Percentiles rank a stretch among this genome's conserved stretches.
Conservation (phyloP, 495 filamentous ascomycete genomes). For the Penicillium waksmanii region DNA sequence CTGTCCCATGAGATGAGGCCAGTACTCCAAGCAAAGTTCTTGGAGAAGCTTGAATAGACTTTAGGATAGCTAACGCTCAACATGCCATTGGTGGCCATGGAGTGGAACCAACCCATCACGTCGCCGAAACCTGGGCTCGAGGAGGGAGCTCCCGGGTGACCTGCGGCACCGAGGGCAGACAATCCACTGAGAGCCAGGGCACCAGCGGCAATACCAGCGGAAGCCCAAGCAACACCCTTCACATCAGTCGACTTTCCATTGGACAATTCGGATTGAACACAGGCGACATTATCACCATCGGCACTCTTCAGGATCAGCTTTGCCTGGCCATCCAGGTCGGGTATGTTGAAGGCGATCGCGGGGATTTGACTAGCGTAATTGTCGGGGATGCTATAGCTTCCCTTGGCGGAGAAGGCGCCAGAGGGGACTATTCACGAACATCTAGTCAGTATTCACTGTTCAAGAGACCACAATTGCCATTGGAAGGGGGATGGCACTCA, state of each 20-base stretch:
- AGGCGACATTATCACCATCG: slow-evolving; percentile 70
- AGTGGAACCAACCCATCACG: slow-evolving; percentile 89
- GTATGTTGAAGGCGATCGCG: slow-evolving; percentile 86
- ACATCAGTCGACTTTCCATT: slow-evolving; percentile 84
- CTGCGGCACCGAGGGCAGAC: slow-evolving; percentile 68
- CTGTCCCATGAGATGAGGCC: slow-evolving; percentile 80
- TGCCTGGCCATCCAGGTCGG: slow-evolving; percentile 87
- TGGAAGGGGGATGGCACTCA: slow-evolving; percentile 42
- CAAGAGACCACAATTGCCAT: no score
- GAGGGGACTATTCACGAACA: slow-evolving; percentile 60
- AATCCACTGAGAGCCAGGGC: slow-evolving; percentile 76
- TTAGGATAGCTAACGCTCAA: slow-evolving; percentile 83
- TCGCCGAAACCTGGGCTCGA: slow-evolving; percentile 85
- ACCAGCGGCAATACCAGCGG: slow-evolving; percentile 84
- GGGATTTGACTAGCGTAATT: slow-evolving; percentile 77
- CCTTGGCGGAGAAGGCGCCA: slow-evolving; percentile 73
- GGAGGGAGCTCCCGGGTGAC: slow-evolving; percentile 64
- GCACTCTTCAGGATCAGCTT: slow-evolving; percentile 72
- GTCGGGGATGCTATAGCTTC: slow-evolving; percentile 68
- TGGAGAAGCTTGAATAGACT: slow-evolving; percentile 83
- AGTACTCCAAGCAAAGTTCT: slow-evolving; percentile 92
- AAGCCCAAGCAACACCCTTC: slow-evolving; percentile 79
- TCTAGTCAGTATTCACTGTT: neutral
- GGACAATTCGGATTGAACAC: slow-evolving; percentile 76
- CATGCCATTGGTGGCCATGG: slow-evolving; percentile 95